Percentiles rank a stretch among this genome's conserved stretches.
These are phyloP conservation scores for Tulasnella sp. DNA, from an alignment of 768 basidiomycete species.

Conservation along the genomic window DNA sequence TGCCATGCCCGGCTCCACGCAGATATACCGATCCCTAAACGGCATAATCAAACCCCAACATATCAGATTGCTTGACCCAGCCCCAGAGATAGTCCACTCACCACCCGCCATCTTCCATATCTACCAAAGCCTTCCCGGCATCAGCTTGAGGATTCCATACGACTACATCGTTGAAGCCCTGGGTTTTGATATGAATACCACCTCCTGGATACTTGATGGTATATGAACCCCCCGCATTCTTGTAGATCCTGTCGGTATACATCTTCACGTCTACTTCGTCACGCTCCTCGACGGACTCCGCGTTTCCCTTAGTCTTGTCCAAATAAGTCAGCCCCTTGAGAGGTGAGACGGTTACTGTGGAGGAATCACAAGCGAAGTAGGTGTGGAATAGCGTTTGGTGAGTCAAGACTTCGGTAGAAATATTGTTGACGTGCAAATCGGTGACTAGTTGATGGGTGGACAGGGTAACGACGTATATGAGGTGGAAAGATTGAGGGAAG, in stretches of 20 bases:
- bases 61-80: background rate
- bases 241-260: slow-evolving; percentile 70
- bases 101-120: slow-evolving; percentile 90
- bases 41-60: background rate
- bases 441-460: slow-evolving; percentile 62
- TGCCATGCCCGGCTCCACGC: slow-evolving; percentile 85
- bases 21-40: slow-evolving; percentile 69
- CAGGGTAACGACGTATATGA: slow-evolving; percentile 76
- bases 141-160: slow-evolving; percentile 85
- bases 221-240: slow-evolving; percentile 44
- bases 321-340: slow-evolving; percentile 56
- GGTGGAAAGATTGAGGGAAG: slow-evolving; percentile 57
- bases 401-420: slow-evolving; percentile 47
- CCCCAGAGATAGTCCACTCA: slow-evolving; percentile 28
- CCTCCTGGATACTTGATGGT: slow-evolving; percentile 45
- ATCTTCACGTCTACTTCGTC: slow-evolving; percentile 52
- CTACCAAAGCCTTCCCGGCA: slow-evolving; percentile 60
- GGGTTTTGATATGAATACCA: slow-evolving; percentile 41
- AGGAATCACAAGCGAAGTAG: slow-evolving; percentile 50
- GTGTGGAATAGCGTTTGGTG: slow-evolving; percentile 94
- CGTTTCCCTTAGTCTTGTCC: slow-evolving; percentile 50
- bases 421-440: slow-evolving; percentile 71
- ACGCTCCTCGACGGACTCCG: slow-evolving; percentile 48
- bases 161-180: slow-evolving; percentile 69
- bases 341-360: slow-evolving; percentile 48